Evolutionary conservation across 179 eudicot species (phyloP).

Genomic region (Beta macrorhiza): DNA sequence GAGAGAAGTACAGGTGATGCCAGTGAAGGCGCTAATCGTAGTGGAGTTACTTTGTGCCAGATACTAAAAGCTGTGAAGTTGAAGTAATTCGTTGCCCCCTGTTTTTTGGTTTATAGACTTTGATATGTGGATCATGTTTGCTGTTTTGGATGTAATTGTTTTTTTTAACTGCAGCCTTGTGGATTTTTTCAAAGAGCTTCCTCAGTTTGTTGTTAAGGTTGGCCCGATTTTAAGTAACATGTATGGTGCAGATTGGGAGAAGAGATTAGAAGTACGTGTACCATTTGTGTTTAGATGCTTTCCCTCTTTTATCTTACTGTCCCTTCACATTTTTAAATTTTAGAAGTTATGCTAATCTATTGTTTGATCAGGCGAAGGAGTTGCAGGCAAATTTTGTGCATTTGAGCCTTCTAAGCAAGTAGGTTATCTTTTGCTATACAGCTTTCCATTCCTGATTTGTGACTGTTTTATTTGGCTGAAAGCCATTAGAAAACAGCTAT

Average conservation of each 20-base stretch:
- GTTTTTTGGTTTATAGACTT: conserved; percentile 12
- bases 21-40: conserved; percentile 29
- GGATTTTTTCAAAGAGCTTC: conserved; percentile 92
- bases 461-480: not conserved
- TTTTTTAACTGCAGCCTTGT: conserved; percentile 47
- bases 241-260: conserved; percentile 88
- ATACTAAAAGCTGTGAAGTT: conserved; percentile 70
- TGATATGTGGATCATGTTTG: not conserved
- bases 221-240: conserved; percentile 59
- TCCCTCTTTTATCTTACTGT: not conserved
- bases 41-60: conserved; percentile 57
- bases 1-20: conserved; percentile 24
- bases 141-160: conserved; percentile 6
- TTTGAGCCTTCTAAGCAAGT: conserved; percentile 89
- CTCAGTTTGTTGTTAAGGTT: conserved; percentile 71
- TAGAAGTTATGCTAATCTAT: not conserved
- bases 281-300: not conserved
- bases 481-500: not conserved
- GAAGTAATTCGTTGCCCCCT: conserved; percentile 46
- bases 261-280: conserved; percentile 68
- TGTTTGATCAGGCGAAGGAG: conserved; percentile 70
- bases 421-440: conserved; percentile 30
- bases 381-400: conserved; percentile 81
- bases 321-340: not conserved
- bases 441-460: not conserved